phyloP scores from a whole-genome alignment of 257 asterid species.

The Primulina tabacum region DNA sequence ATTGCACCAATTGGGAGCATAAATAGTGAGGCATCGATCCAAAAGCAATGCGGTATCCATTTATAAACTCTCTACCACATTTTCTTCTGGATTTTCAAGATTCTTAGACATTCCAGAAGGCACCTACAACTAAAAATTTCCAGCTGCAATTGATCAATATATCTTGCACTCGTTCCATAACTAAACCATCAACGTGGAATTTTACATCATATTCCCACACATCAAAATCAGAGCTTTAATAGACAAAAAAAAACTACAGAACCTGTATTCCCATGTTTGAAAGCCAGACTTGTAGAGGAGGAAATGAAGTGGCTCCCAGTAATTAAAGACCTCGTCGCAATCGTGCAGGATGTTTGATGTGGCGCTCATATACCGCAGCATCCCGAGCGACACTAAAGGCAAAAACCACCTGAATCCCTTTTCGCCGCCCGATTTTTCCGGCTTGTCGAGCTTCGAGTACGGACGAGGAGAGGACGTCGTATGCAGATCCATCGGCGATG shows the following conservation, averaged over 20 bases:
- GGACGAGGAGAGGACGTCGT: constrained; percentile 41
- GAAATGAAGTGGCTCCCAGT: constrained; percentile 98
- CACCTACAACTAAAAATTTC: constrained; percentile 17
- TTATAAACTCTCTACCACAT: constrained; percentile 5
- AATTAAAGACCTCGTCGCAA: constrained; percentile 97
- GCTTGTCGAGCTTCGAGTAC: constrained; percentile 85
- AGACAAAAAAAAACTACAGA: neutral
- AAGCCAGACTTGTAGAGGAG: constrained; percentile 90
- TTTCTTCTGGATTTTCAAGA: constrained; percentile 10
- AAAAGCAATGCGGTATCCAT: neutral
- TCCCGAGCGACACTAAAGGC: constrained; percentile 65
- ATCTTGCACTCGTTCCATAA: constrained; percentile 5
- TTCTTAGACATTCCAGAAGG: neutral
- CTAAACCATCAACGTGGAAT: neutral
- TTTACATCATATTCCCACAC: neutral
- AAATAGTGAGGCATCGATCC: neutral
- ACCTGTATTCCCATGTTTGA: constrained; percentile 99
- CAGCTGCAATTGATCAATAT: constrained; percentile 10
- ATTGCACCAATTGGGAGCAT: constrained; percentile 1
- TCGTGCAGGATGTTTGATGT: constrained; percentile 91
- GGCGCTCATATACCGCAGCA: constrained; percentile 86
- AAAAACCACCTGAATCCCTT: constrained; percentile 71
- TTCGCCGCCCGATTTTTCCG: constrained; percentile 47
- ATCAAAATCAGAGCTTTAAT: neutral
- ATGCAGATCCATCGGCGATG: constrained; percentile 42